Evolutionary conservation across 345 rosid genomes (phyloP).

Genomic region (Euclidium syriacum): DNA sequence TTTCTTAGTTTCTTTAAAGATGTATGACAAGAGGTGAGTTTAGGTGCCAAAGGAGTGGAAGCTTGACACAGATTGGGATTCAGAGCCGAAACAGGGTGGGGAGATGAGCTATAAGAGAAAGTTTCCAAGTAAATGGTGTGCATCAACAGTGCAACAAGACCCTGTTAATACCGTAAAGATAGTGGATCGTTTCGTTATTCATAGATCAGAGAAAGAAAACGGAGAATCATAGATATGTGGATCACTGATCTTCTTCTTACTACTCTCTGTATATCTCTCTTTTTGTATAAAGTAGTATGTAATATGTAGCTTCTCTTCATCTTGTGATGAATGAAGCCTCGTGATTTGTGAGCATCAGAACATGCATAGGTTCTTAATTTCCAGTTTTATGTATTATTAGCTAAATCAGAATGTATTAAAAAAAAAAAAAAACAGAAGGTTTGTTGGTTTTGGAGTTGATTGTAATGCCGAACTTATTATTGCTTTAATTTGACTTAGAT

Average conservation of each 20-base stretch:
- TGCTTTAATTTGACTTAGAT: too few relatives aligned
- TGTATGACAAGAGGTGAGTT: background rate
- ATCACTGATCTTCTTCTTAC: conserved; percentile 40
- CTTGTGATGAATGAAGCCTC: conserved; percentile 8
- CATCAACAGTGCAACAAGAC: conserved; percentile 50
- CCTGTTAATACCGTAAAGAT: conserved; percentile 66
- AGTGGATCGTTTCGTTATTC: conserved; percentile 65
- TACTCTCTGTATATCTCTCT: background rate
- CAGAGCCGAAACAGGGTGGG: conserved; percentile 47
- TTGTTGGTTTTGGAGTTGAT: conserved; percentile 9
- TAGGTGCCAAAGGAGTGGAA: conserved; percentile 98
- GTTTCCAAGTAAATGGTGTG: conserved; percentile 87
- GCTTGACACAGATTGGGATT: conserved; percentile 75
- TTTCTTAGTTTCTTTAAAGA: background rate
- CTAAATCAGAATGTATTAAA: background rate
- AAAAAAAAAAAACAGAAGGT: background rate
- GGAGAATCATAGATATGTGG: conserved; percentile 30
- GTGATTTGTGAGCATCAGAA: background rate
- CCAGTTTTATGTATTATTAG: background rate
- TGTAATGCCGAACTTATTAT: too few relatives aligned
- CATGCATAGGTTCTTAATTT: background rate
- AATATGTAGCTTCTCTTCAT: conserved; percentile 5
- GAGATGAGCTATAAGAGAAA: conserved; percentile 54
- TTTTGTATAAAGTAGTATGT: conserved; percentile 27
- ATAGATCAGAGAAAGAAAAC: conserved; percentile 33